Evolutionary conservation across 371 early-diverging fungal genomes (phyloP).

Genomic region (Mucor sp.): DNA sequence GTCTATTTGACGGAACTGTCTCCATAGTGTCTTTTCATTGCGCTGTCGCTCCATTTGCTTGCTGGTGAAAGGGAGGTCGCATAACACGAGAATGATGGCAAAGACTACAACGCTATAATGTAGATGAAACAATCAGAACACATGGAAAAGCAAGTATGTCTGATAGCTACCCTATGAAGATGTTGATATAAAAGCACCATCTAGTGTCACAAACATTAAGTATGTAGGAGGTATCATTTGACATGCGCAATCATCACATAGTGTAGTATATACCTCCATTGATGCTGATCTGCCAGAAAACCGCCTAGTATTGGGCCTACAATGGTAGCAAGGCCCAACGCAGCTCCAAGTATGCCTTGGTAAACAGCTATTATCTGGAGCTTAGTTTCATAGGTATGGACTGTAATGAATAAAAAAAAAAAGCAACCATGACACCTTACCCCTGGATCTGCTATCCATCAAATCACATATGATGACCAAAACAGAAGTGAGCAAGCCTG

Average conservation of each 20-base stretch:
- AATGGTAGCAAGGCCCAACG: not conserved
- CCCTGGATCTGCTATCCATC: slow-evolving; percentile 14
- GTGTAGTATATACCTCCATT: not conserved
- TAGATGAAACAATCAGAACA: not conserved
- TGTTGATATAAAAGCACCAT: not conserved
- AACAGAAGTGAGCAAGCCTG: slow-evolving; percentile 67
- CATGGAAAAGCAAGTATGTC: not conserved
- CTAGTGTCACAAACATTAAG: not conserved
- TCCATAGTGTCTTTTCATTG: slow-evolving; percentile 9
- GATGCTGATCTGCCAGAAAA: not conserved
- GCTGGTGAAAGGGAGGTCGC: not conserved
- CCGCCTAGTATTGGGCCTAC: not conserved
- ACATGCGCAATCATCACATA: not conserved
- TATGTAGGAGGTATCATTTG: not conserved
- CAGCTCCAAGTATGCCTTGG: not conserved
- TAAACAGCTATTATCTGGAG: not conserved
- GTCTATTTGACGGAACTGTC: slow-evolving; percentile 9
- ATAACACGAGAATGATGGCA: not conserved
- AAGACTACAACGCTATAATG: not conserved
- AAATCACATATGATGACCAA: slow-evolving; percentile 78
- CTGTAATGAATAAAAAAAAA: too few relatives aligned
- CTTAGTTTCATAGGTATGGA: not conserved
- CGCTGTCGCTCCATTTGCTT: slow-evolving; percentile 5
- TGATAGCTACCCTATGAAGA: not conserved
- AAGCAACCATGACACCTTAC: not conserved